Evolutionary conservation across 2,329 filamentous ascomycete species (phyloP).

Genomic region (Exophiala sp.): DNA sequence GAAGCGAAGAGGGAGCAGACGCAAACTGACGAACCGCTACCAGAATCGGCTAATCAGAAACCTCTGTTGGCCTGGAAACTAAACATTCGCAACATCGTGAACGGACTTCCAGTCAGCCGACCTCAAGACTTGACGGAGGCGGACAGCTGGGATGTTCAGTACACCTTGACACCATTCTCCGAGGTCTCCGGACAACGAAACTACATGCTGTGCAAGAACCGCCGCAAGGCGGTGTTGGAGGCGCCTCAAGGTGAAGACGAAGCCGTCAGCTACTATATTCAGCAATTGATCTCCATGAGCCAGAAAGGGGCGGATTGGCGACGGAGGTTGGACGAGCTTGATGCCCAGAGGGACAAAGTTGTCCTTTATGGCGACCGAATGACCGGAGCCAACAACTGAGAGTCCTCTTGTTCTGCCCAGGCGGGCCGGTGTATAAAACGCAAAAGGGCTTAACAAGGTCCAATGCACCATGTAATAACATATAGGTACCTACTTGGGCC

Average conservation of each 20-base stretch:
- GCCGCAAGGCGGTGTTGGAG: constrained; percentile 48
- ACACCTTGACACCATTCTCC: constrained; percentile 62
- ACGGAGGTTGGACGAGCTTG: constrained; percentile 47
- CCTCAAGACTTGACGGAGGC: constrained; percentile 45
- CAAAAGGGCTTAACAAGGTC: not conserved
- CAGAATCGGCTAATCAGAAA: constrained; percentile 5
- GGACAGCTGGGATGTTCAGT: constrained; percentile 69
- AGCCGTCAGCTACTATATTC: constrained; percentile 42
- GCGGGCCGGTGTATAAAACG: not conserved
- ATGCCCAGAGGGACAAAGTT: constrained; percentile 39
- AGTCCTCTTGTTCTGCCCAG: not conserved
- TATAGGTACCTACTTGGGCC: not conserved
- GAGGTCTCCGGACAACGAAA: constrained; percentile 43
- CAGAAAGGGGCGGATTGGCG: constrained; percentile 56
- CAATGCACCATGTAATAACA: not conserved
- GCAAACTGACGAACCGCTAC: not conserved
- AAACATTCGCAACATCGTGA: constrained; percentile 65
- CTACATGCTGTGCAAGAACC: constrained; percentile 52
- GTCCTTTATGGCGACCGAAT: constrained; percentile 24
- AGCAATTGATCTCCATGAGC: constrained; percentile 44
- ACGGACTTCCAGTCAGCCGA: constrained; percentile 57
- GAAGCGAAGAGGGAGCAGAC: not conserved
- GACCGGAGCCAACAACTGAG: not conserved
- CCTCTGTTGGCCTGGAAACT: constrained; percentile 61
- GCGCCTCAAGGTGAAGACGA: constrained; percentile 34